Evolutionary conservation across 2,329 filamentous ascomycete genomes (phyloP).

Genomic region (Trichoderma oligosporum): DNA sequence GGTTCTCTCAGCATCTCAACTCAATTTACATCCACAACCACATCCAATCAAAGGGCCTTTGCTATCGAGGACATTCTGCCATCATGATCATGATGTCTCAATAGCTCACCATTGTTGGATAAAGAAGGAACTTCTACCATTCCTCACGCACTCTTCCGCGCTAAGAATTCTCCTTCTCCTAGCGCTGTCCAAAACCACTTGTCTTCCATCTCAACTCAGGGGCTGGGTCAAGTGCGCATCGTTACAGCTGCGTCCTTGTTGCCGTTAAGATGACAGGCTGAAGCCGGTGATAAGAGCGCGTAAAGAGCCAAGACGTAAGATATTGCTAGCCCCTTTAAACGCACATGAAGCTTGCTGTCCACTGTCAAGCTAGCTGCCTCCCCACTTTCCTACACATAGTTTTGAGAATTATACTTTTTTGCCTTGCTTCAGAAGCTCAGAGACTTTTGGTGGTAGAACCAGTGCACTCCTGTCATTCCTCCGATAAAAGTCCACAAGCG

Average conservation of each 20-base stretch:
- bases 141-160: too few species aligned
- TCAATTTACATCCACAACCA: too few species aligned
- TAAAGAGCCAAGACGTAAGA: neutral
- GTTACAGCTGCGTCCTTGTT: neutral
- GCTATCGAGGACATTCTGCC: too few species aligned
- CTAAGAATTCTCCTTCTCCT: too few species aligned
- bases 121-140: too few species aligned
- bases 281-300: neutral
- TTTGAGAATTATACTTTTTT: constrained; percentile 50
- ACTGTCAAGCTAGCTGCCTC: neutral
- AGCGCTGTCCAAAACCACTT: neutral
- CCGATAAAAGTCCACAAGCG: constrained; percentile 85
- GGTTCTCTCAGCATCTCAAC: neutral
- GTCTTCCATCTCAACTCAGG: neutral
- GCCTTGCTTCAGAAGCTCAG: constrained; percentile 62
- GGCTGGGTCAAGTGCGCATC: neutral
- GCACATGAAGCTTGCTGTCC: neutral
- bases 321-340: constrained; percentile 1
- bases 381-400: neutral
- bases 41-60: too few species aligned
- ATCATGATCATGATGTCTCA: too few species aligned
- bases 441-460: constrained; percentile 88
- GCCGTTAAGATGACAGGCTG: neutral
- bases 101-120: too few species aligned
- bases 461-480: constrained; percentile 82